Base-by-base conservation (phyloP, 257 asterid genomes). In the Sherardia arvensis region DNA sequence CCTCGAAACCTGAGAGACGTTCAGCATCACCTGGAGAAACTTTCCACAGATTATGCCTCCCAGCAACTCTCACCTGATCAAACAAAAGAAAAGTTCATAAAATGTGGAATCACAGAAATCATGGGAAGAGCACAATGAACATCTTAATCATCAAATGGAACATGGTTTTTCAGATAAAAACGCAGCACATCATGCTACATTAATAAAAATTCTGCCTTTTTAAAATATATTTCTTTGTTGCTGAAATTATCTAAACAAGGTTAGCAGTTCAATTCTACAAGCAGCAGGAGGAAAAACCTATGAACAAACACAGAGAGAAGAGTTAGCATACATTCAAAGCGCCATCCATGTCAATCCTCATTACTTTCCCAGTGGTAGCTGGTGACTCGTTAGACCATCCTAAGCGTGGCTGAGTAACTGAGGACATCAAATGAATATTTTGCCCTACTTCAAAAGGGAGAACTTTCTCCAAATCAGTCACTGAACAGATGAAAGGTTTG, bases 1-100 rank as follows among this genome's bases (percentile, higher is more conserved):
- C 99, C 73, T 89, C 95, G 70, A 87, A 87, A 48, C 87, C 96
- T 25, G 97, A 88, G 65, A 93, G 95, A 71, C 84, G 77, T 74
- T 93, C 99, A 51, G 99, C 96, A 78, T 93, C 99, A 61, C 97
- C 99, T 10, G 99, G 96, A 23, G 99, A 89, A 69, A 93, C 88
- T 79, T 81, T 91, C 99, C 99, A 93, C 49, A 93, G 69, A 70
- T 77, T 65, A 22, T 74, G 96, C 63, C 95, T 83, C 68, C 95
- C 97, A 65, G 86, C 73, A 66, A 90, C 96, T 79, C 69, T 87
- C 63, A 80, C 97, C 99, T 92, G 63, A 65, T 20, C 51, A 43
- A 43, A 40, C 66, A 62, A 18, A 43, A 26, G 27, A 8, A 20
- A 61, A 73, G 49, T 29, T 43, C 47, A 53, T 53, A 34, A 67